phyloP scores from a whole-genome alignment of 2,329 filamentous ascomycete species.

The Aspergillus novofumigatus region DNA sequence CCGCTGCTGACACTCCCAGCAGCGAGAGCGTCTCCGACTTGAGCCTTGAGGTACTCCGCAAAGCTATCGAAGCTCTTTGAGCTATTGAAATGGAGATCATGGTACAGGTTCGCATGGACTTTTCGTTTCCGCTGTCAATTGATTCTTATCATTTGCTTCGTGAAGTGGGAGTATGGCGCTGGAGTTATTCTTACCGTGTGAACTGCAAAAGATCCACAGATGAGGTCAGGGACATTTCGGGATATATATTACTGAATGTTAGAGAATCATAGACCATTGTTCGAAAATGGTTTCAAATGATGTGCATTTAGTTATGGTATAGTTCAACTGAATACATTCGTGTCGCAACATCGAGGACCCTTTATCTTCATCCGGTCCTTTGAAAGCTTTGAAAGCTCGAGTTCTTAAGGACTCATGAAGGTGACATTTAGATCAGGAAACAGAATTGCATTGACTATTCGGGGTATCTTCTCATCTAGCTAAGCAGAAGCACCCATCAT shows the following conservation, averaged over 20 bases:
- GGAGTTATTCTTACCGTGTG: neutral
- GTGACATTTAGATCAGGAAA: neutral
- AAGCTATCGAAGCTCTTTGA: conserved; percentile 54
- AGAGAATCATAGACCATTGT: neutral
- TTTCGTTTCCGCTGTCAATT: neutral
- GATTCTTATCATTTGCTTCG: neutral
- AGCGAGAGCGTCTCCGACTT: conserved; percentile 42
- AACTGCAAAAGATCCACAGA: neutral
- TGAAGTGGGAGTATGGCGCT: neutral
- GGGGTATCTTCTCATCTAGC: neutral
- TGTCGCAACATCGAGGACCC: neutral
- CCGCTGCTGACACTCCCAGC: conserved; percentile 26
- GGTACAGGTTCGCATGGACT: neutral
- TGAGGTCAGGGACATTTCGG: neutral
- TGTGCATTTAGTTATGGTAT: neutral
- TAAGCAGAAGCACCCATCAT: neutral
- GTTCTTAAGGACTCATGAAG: neutral
- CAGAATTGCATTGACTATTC: neutral
- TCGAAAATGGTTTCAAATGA: neutral
- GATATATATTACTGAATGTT: neutral
- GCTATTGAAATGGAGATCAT: neutral
- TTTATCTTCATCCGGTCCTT: too few species aligned
- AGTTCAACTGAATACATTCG: neutral
- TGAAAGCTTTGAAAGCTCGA: neutral
- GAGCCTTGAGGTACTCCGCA: conserved; percentile 54